These are phyloP conservation scores for Talaromyces funiculosus DNA, from an alignment of 2,329 filamentous ascomycete species.

Conservation along the genomic window DNA sequence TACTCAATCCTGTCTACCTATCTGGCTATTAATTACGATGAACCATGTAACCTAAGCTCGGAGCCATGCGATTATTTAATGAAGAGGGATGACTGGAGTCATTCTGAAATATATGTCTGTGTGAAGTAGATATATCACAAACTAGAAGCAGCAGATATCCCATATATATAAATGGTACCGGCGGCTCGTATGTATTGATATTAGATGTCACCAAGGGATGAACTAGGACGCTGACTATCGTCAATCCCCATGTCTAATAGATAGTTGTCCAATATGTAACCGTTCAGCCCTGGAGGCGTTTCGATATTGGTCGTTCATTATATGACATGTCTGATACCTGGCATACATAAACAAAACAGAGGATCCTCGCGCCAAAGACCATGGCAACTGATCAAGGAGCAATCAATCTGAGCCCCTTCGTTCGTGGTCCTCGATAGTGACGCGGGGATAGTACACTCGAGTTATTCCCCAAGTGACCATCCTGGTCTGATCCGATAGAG, in stretches of 20 bases:
- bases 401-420: background rate
- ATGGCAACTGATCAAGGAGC: background rate
- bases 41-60: too few species aligned
- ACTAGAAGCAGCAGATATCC: background rate
- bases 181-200: too few species aligned
- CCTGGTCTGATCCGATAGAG: background rate
- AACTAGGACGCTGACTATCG: background rate
- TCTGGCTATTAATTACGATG: too few species aligned
- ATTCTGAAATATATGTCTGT: background rate
- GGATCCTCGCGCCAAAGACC: background rate
- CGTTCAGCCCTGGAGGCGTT: background rate
- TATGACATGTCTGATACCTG: constrained; percentile 5
- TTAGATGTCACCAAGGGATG: background rate
- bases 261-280: too few species aligned
- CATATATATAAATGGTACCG: too few species aligned
- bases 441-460: background rate
- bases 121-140: background rate
- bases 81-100: too few species aligned
- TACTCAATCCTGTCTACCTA: background rate
- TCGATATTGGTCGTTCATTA: background rate
- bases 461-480: background rate
- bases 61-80: too few species aligned
- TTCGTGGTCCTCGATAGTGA: background rate
- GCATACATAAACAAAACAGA: background rate
- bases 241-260: background rate